Base-by-base conservation (phyloP, 2,329 filamentous ascomycete species). In the Cucurbitaria berberidis region DNA sequence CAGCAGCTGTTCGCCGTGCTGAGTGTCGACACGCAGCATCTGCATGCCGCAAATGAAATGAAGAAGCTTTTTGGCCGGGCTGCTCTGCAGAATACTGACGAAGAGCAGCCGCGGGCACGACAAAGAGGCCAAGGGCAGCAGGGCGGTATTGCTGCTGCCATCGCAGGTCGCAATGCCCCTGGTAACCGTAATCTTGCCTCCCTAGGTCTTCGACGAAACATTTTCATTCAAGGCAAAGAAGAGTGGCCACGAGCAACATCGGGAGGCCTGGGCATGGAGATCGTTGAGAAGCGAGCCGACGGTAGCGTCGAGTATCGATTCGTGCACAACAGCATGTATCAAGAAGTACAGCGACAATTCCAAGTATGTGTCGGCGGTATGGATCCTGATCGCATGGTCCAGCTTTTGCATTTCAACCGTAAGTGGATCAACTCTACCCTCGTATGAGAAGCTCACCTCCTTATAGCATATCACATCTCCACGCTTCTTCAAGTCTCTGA, bases 1-100 rank as follows among this genome's bases (percentile, higher is more conserved):
- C 74, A 82, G 43, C 80, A 80, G 79, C 56, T 84, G 72, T 74
- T 77, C 53, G 72, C 80, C 18, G 74, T 89, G 11, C 77, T 90
- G 0, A 77, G 81, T 2, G 78, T 90, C 45, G 87, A 89, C 62
- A 84, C 87, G 0, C 84, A 89, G 61, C 86, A 92, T 63, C 83
- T 99, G 10, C 93, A 93, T 70, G 90, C 90, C 7, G 82, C 88
- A 30, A 96, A 96, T 67, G 95, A 99, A 78, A 97, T 99, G 91
- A 88, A 86, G 51, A 84, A 82, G 59, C 77, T 91, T 0, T 91
- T 90, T 70, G 88, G 88, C 4, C 83, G 82, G 57, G 82, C 85
- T 22, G 86, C 86, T 19, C 67, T 88, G 10, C 84, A 88, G 62
- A 79, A 77, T 26, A 72, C 77, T 36, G 80, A 84, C 45, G 82